Percentiles rank a stretch among this genome's conserved stretches.
Evolutionary conservation across 371 early-diverging fungal genomes (phyloP).

Genomic region (Capillidium rhysosporum): DNA sequence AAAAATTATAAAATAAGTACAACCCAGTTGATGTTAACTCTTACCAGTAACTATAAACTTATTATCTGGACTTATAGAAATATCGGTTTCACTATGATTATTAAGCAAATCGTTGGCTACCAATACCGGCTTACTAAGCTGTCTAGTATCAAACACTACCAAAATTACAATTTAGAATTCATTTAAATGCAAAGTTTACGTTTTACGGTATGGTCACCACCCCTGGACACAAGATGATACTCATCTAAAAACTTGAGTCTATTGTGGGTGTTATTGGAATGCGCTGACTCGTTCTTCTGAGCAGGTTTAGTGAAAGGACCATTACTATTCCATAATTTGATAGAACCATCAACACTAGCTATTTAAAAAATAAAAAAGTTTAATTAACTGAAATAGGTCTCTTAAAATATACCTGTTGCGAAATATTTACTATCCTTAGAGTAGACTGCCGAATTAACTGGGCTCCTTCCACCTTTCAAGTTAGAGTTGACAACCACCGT

Average conservation of each 20-base stretch:
- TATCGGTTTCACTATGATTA: slow-evolving; percentile 59
- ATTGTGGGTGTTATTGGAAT: slow-evolving; percentile 43
- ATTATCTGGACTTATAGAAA: slow-evolving; percentile 77
- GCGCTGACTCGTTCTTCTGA: slow-evolving; percentile 38
- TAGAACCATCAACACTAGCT: slow-evolving; percentile 36
- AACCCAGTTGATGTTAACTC: neutral
- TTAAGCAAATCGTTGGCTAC: slow-evolving; percentile 31
- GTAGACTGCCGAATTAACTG: slow-evolving; percentile 40
- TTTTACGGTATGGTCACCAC: slow-evolving; percentile 75
- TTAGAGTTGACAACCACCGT: slow-evolving; percentile 62
- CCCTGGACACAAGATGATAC: slow-evolving; percentile 43
- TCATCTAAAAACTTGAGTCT: slow-evolving; percentile 52
- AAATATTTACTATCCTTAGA: slow-evolving; percentile 45
- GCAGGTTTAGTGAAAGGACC: slow-evolving; percentile 27
- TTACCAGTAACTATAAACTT: slow-evolving; percentile 40
- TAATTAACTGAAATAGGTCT: neutral
- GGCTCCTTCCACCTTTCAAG: slow-evolving; percentile 42
- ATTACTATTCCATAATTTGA: slow-evolving; percentile 33
- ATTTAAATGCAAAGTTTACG: slow-evolving; percentile 14
- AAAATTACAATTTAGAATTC: neutral
- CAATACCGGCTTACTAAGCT: slow-evolving; percentile 38
- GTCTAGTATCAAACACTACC: slow-evolving; percentile 76
- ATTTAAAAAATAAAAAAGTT: neutral
- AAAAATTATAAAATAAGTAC: neutral
- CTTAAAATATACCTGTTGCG: slow-evolving; percentile 24